A percentile compares a stretch with the other conserved stretches of the same genome.
Conservation (phyloP, 495 filamentous ascomycete genomes). For the Annulohypoxylon moriforme region DNA sequence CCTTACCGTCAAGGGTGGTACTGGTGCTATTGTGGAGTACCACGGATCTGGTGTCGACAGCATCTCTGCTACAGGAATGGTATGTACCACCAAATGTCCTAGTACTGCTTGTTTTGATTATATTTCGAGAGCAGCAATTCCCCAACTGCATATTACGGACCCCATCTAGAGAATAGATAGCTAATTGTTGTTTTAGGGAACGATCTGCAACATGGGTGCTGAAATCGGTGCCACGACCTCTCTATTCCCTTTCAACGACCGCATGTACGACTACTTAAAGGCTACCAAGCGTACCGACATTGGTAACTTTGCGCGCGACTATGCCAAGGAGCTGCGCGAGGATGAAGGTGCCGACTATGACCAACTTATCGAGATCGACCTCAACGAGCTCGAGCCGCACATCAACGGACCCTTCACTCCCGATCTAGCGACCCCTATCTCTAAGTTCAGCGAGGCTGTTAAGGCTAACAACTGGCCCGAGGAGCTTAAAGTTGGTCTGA, state of each 20-base stretch:
- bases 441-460: constrained; percentile 95
- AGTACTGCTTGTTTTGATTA: neutral
- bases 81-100: constrained; percentile 76
- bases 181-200: neutral
- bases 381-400: constrained; percentile 94
- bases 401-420: constrained; percentile 99
- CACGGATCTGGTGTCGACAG: constrained; percentile 84
- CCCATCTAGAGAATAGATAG: neutral
- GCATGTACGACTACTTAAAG: constrained; percentile 93
- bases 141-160: neutral
- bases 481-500: constrained; percentile 95
- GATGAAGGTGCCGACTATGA: constrained; percentile 97
- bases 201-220: constrained; percentile 57
- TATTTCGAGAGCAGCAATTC: neutral
- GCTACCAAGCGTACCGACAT: constrained; percentile 93
- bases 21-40: constrained; percentile 97
- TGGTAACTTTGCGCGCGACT: constrained; percentile 86
- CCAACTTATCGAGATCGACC: constrained; percentile 94
- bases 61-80: constrained; percentile 72
- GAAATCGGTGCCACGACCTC: constrained; percentile 98
- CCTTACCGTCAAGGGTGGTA: constrained; percentile 97
- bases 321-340: constrained; percentile 86
- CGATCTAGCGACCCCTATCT: constrained; percentile 97
- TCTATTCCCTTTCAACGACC: constrained; percentile 98
- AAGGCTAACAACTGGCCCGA: constrained; percentile 96